phyloP scores from a whole-genome alignment of 169 alveolate genomes.

The Eimeria maxima region DNA sequence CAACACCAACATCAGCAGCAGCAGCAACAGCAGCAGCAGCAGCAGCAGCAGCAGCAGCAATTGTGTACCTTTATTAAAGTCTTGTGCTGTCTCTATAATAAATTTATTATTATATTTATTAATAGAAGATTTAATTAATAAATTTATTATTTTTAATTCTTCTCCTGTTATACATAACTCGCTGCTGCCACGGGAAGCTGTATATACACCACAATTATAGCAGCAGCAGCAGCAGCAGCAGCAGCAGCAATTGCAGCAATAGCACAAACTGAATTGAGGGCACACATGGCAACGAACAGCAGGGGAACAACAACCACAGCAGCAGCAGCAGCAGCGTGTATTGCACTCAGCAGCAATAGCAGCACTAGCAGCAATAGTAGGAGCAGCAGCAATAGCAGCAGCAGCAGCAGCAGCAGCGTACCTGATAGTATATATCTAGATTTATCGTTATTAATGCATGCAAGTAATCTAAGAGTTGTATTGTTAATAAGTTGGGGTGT shows the following conservation, averaged over 20 bases:
- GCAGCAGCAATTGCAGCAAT: too few relatives aligned
- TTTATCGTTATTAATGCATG: neutral
- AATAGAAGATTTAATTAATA: neutral
- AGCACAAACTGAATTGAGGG: too few relatives aligned
- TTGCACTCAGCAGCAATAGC: neutral
- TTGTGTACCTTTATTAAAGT: neutral
- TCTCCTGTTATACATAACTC: neutral
- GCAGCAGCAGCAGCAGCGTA: too few relatives aligned
- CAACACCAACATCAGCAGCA: too few relatives aligned
- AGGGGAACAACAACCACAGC: neutral
- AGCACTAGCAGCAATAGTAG: neutral
- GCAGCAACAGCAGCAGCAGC: too few relatives aligned
- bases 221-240: too few relatives aligned
- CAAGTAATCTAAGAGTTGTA: neutral
- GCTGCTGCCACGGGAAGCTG: slow-evolving; percentile 14
- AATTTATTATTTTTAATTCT: neutral
- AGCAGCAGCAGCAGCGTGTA: too few relatives aligned
- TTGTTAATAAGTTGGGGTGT: neutral
- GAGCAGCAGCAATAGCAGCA: too few relatives aligned
- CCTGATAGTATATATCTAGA: neutral
- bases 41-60: neutral
- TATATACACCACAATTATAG: too few relatives aligned
- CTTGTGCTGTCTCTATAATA: neutral
- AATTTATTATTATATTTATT: neutral
- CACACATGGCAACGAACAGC: neutral